Evolutionary conservation across 805 yeast genomes (phyloP), one percentile per base, ranked within the genome.

Genomic region (Kodamaea kaohsiungensis): DNA sequence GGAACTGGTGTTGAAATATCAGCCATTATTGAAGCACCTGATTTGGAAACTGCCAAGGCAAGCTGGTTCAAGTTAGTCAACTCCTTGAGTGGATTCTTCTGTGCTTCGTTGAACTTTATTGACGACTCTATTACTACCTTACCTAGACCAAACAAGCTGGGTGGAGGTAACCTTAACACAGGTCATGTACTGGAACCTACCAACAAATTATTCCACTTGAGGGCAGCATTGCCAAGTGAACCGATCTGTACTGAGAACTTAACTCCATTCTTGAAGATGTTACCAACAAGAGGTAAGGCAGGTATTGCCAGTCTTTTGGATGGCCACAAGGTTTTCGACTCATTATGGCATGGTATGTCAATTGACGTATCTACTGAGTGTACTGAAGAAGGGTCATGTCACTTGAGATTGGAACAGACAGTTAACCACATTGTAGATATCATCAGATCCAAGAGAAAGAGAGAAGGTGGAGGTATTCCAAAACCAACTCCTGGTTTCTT

Each of bases 191-290:
- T 77, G 2, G 58, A 64, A 25, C 38, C 54, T 4, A 53, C 53
- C 8, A 79, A 81, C 53, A 65, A 76, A 3, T 65, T 85, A 22
- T 88, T 76, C 62, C 70, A 87, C 17, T 66, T 92, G 58, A 79
- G 96, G 56, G 96, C 97, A 6, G 89, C 97, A 0, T 79, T 95
- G 49, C 97, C 99, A 0, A 83, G 93, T 57, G 99, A 95, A 66
- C 97, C 98, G 0, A 86, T 95, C 15, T 95, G 99, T 70, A 95
- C 99, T 0, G 99, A 95, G 68, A 95, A 95, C 71, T 78, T 95
- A 65, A 93, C 99, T 0, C 98, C 99, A 0, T 91, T 93, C 61
- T 69, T 95, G 57, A 92, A 91, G 66, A 75, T 95, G 56, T 77
- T 95, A 27, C 98, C 99, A 2, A 89, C 98, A 9, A 87, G 90